These are phyloP conservation scores for Kalanchoe fedtschenkoi DNA, from an alignment of 164 flowering plant species.

Conservation along the genomic window DNA sequence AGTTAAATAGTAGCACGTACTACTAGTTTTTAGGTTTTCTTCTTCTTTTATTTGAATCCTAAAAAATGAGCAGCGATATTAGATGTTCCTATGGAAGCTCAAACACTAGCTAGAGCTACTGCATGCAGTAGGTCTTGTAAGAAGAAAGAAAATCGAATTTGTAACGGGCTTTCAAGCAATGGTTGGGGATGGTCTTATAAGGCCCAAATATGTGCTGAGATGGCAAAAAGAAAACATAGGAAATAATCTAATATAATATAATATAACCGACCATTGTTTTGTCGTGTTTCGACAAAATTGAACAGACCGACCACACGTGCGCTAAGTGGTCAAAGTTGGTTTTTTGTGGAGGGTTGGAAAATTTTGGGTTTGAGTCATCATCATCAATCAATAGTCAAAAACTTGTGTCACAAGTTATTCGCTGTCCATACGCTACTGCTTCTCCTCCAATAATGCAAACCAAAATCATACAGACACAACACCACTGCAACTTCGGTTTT, in stretches of 20 bases:
- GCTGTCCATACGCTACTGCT: background rate
- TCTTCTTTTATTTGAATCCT: too few species aligned
- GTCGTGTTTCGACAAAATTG: background rate
- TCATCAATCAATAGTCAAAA: background rate
- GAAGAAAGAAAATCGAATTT: background rate
- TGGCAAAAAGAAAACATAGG: background rate
- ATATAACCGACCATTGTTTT: background rate
- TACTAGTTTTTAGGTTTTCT: too few species aligned
- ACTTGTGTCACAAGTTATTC: background rate
- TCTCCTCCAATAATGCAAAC: too few species aligned
- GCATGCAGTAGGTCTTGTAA: background rate
- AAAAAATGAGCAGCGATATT: too few species aligned
- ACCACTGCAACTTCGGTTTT: too few species aligned
- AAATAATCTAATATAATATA: too few species aligned
- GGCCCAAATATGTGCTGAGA: too few species aligned
- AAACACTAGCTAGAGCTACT: too few species aligned
- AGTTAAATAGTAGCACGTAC: too few species aligned
- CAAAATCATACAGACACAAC: too few species aligned
- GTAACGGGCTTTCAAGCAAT: background rate
- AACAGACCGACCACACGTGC: background rate
- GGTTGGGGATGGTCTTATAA: background rate
- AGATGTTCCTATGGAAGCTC: background rate
- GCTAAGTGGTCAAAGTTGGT: background rate
- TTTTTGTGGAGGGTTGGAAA: background rate
- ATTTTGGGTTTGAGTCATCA: conserved; percentile 1